phyloP scores from a whole-genome alignment of 1,284 basidiomycete genomes.

The Austropuccinia psidii region DNA sequence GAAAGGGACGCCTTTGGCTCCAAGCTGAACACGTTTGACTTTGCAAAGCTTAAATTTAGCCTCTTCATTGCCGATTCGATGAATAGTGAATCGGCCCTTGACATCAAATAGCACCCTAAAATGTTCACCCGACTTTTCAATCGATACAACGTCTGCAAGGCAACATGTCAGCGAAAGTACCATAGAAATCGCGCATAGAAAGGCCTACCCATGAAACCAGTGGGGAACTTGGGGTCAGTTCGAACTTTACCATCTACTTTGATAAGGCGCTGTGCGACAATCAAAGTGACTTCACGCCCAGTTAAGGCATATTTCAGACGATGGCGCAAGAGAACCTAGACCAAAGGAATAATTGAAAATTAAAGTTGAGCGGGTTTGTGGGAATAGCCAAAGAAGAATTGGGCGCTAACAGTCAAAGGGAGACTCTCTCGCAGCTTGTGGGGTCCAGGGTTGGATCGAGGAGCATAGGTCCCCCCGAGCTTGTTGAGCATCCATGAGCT shows the following conservation, averaged over 20 bases:
- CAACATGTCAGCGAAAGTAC: background rate
- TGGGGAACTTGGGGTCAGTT: conserved; percentile 93
- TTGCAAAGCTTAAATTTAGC: conserved; percentile 97
- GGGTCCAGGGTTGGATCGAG: conserved; percentile 92
- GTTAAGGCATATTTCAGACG: conserved; percentile 98
- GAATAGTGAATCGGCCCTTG: conserved; percentile 99
- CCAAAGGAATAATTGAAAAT: conserved; percentile 47
- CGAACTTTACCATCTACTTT: conserved; percentile 99
- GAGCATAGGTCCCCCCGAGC: conserved; percentile 93
- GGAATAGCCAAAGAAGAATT: no score
- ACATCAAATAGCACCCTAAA: conserved; percentile 99
- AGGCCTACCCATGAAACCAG: conserved; percentile 86
- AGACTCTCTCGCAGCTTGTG: conserved; percentile 99
- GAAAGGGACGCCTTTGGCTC: conserved; percentile 88
- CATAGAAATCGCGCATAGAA: background rate
- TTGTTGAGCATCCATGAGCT: conserved; percentile 99
- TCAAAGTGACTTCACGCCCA: conserved; percentile 88
- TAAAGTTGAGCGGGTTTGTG: background rate
- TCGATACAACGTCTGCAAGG: conserved; percentile 78
- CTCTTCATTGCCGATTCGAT: conserved; percentile 98
- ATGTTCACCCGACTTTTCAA: conserved; percentile 98
- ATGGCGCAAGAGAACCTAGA: conserved; percentile 95
- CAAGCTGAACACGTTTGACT: conserved; percentile 84
- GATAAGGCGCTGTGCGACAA: conserved; percentile 92
- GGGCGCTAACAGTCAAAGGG: conserved; percentile 48